These are phyloP conservation scores for Erodium moschatum DNA, from an alignment of 441 rosid genomes.

Conservation along the genomic window DNA sequence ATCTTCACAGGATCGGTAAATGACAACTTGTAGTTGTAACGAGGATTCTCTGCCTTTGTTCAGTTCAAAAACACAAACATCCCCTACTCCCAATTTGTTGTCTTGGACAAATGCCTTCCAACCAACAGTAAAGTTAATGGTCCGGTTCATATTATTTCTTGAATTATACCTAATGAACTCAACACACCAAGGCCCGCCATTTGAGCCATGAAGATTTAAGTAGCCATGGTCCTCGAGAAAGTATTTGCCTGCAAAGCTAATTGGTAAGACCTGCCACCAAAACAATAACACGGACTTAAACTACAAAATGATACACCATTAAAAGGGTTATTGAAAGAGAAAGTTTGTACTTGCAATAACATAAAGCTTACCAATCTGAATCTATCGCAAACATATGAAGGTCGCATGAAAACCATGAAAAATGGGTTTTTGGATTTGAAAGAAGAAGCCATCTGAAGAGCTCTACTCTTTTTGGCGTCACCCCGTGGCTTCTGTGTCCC, in stretches of 20 bases:
- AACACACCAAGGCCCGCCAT: not conserved
- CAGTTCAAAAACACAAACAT: constrained; percentile 9
- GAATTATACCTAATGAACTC: not conserved
- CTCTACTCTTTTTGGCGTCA: not conserved
- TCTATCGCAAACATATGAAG: not conserved
- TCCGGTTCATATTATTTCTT: too few relatives aligned
- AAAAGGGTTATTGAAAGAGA: too few relatives aligned
- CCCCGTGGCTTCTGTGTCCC: not conserved
- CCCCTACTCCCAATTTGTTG: not conserved
- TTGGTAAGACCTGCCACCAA: constrained; percentile 1
- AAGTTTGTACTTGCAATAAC: not conserved
- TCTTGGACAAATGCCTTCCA: constrained; percentile 8
- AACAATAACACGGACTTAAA: not conserved
- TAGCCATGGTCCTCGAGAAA: constrained; percentile 1
- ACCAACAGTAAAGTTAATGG: not conserved
- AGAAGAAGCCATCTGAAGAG: not conserved
- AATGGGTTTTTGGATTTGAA: constrained; percentile 5
- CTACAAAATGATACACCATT: not conserved
- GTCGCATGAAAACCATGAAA: not conserved
- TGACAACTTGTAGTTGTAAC: not conserved
- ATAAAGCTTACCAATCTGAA: constrained; percentile 4
- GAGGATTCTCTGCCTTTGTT: not conserved
- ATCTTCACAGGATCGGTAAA: not conserved
- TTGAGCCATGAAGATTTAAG: not conserved
- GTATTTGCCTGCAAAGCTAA: not conserved